Evolutionary conservation across 129 eudicot genomes (phyloP), one percentile per base, ranked within the genome.

Genomic region (Kitagawia praeruptora): DNA sequence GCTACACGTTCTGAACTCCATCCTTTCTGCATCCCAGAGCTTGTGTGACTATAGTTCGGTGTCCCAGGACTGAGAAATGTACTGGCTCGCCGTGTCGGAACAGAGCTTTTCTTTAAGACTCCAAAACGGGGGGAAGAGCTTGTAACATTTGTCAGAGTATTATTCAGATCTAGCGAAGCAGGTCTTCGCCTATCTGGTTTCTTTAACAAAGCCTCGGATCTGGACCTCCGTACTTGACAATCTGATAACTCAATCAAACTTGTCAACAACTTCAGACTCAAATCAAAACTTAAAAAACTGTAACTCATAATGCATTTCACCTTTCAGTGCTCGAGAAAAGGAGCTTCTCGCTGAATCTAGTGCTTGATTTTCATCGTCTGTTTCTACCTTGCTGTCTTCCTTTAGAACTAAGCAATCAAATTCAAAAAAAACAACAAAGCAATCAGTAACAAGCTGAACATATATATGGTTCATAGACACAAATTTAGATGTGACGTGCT

Each of bases 1-100:
- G 98, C 90, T 27, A 91, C 92, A 1, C 92, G 91, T 81, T 93
- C 98, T 11, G 97, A 93, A 74, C 96, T 93, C 98, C 98, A 95
- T 10, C 97, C 98, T 81, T 91, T 94, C 63, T 83, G 91, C 58
- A 86, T 67, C 13, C 89, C 92, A 47, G 84, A 69, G 74, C 83
- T 85, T 40, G 87, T 38, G 44, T 88, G 84, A 18, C 80, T 85
- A 75, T 87, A 89, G 81, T 79, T 90, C 3, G 97, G 98, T 0
- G 96, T 93, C 48, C 93, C 93, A 0, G 93, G 98, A 81, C 96
- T 93, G 8, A 94, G 96, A 81, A 89, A 88, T 16, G 81, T 77
- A 19, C 93, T 75, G 2, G 80, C 85, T 80, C 77, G 82, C 18
- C 83, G 80, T 6, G 87, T 38, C 39, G 81, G 45, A 70, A 67